phyloP scores from a whole-genome alignment of 2,329 filamentous ascomycete genomes.

The Beauveria caledonica region DNA sequence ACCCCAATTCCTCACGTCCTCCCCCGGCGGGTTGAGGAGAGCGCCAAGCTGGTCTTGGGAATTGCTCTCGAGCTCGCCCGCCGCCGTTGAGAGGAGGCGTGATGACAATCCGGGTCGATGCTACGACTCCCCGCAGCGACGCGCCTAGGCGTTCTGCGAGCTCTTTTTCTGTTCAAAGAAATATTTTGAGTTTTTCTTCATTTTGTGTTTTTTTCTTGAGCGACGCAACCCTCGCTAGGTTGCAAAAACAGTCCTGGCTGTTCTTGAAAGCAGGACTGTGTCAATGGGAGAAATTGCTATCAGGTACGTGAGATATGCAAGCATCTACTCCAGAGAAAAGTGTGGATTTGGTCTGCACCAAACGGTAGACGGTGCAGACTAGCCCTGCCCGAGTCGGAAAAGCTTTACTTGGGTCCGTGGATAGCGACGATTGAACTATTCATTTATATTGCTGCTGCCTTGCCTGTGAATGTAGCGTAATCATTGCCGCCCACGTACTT shows the following conservation, averaged over 20 bases:
- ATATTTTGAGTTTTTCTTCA: conserved; percentile 18
- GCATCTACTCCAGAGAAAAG: neutral
- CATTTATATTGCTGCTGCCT: conserved; percentile 23
- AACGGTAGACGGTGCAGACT: conserved; percentile 13
- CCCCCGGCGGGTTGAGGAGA: conserved; percentile 22
- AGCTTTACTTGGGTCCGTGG: conserved; percentile 19
- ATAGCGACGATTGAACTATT: conserved; percentile 48
- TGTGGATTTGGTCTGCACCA: conserved; percentile 5
- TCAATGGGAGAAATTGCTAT: neutral
- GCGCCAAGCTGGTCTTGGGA: conserved; percentile 39
- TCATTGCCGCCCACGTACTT: too few species aligned
- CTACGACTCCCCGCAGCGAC: conserved; percentile 38
- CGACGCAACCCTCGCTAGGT: conserved; percentile 5
- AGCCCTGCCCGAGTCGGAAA: conserved; percentile 20
- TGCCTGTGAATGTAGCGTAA: conserved; percentile 17
- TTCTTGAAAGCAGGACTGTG: neutral
- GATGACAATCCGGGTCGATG: conserved; percentile 42
- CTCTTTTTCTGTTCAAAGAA: neutral
- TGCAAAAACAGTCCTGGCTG: neutral
- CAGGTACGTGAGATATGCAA: conserved; percentile 4
- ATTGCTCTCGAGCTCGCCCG: conserved; percentile 15
- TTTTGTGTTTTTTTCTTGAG: conserved; percentile 25
- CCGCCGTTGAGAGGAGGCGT: conserved; percentile 15
- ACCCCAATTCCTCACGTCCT: conserved; percentile 17
- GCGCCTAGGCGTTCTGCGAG: conserved; percentile 18